Base-by-base conservation (phyloP, 2,329 filamentous ascomycete species). In the Curvularia verruculosa region DNA sequence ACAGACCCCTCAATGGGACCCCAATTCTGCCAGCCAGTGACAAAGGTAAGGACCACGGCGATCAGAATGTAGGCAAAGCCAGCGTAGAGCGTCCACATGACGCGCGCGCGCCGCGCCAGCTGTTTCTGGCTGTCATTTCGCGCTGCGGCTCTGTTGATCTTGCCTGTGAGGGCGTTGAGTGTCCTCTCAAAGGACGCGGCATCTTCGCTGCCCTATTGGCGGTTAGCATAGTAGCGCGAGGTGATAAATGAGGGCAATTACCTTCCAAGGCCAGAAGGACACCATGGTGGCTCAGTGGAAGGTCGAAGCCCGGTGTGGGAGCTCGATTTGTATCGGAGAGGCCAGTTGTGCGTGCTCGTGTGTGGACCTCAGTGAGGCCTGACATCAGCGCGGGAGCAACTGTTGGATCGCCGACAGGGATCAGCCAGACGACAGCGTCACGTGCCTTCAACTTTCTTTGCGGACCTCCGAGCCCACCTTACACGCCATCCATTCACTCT, bases 171-270 rank as follows among this genome's bases (percentile, higher is more conserved):
- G 23, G 86, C 83, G 9, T 92, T 91, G 28, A 99, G 87, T 2
- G 89, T 87, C 82, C 93, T 97, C 80, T 99, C 95, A 74, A 98
- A 99, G 3, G 89, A 91, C 49, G 92, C 93, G 24, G 95, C 89
- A 64, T 93, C 96, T 75, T 89, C 85, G 71, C 91, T 85, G 78
- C 86, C 85, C 92, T 96, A 56, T 43, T 49, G 54, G 13, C 44
- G 49, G 15, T 67, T 39, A 70, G 61, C 48, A 62, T 50, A 21
- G 31, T 21, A n/a, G 29, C 23, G 44, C 36, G 31, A 34, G n/a
- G 34, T 23, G 3, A 8, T 41, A 10, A 5, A 7, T 21, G n/a
- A 15, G 7, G 24, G 36, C 39, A 46, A 24, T 36, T 50, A 64
- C 67, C 58, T 59, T 68, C 66, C 66, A 96, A 63, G 91, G 91